Conservation (phyloP, 1,139 yeast genomes). For the Candida neerlandica region DNA sequence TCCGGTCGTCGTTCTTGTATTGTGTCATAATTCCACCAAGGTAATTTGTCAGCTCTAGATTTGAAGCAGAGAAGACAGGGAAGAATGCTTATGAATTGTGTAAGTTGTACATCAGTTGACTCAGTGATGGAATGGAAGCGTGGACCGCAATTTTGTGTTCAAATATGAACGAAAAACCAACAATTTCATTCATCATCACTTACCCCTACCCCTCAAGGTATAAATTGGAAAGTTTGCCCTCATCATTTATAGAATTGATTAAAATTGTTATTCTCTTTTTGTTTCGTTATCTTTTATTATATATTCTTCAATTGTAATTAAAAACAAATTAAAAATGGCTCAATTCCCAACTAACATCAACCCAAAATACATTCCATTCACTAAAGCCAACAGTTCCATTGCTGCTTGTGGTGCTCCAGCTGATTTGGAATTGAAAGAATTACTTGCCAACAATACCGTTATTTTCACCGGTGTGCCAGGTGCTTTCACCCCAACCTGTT, state of each 20-base stretch:
- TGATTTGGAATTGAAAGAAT: constrained; percentile 50
- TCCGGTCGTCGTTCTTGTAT: too few species aligned
- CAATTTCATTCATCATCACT: too few species aligned
- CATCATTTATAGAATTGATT: too few species aligned
- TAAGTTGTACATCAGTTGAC: not conserved
- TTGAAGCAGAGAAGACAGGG: too few species aligned
- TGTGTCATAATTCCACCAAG: too few species aligned
- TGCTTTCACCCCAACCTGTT: constrained; percentile 90
- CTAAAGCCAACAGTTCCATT: constrained; percentile 42
- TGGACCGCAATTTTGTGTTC: not conserved
- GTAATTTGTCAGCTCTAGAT: too few species aligned
- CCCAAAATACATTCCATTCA: constrained; percentile 60
- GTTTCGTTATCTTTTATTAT: too few species aligned
- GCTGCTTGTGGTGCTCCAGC: constrained; percentile 59
- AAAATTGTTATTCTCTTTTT: too few species aligned
- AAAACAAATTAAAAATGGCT: not conserved
- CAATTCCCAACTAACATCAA: constrained; percentile 54
- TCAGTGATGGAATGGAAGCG: not conserved
- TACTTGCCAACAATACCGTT: constrained; percentile 54
- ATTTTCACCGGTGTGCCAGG: constrained; percentile 86
- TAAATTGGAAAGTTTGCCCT: too few species aligned
- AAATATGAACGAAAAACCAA: too few species aligned
- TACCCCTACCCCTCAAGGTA: too few species aligned
- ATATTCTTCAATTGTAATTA: too few species aligned
- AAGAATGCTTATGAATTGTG: not conserved